Evolutionary conservation across 768 basidiomycete species (phyloP).

Genomic region (Boletellus emodensis): DNA sequence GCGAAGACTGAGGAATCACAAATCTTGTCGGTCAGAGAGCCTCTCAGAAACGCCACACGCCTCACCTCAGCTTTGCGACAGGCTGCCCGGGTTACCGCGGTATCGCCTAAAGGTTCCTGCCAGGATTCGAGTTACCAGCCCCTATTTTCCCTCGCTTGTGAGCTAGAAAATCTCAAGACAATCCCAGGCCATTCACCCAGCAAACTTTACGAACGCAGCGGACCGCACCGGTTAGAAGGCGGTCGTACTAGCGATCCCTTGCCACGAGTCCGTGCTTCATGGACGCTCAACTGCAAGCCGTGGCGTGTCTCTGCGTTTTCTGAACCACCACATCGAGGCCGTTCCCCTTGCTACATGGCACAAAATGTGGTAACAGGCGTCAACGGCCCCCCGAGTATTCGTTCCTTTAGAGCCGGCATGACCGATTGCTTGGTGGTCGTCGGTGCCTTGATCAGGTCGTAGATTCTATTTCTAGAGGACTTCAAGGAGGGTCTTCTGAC

Average conservation of each 20-base stretch:
- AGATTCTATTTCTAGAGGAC: neutral
- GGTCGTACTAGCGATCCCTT: no score
- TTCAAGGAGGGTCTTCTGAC: conserved; percentile 4
- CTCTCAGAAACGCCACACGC: no score
- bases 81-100: conserved; percentile 32
- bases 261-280: no score
- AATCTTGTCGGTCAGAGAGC: no score
- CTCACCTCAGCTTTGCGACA: conserved; percentile 40
- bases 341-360: neutral
- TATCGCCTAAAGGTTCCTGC: conserved; percentile 36
- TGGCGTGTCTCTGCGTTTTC: no score
- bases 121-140: neutral
- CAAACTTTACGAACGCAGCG: conserved; percentile 37
- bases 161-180: conserved; percentile 43
- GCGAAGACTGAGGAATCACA: no score
- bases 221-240: no score
- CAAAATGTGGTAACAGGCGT: neutral
- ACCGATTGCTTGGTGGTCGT: neutral
- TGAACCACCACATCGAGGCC: no score
- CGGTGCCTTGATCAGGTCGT: neutral
- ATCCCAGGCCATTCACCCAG: conserved; percentile 48
- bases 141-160: neutral
- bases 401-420: no score
- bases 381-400: neutral
- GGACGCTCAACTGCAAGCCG: no score